Percentiles rank a stretch among this genome's conserved stretches.
These are phyloP conservation scores for Coemansia sp. DNA, from an alignment of 192 early-diverging fungal species.

Conservation along the genomic window DNA sequence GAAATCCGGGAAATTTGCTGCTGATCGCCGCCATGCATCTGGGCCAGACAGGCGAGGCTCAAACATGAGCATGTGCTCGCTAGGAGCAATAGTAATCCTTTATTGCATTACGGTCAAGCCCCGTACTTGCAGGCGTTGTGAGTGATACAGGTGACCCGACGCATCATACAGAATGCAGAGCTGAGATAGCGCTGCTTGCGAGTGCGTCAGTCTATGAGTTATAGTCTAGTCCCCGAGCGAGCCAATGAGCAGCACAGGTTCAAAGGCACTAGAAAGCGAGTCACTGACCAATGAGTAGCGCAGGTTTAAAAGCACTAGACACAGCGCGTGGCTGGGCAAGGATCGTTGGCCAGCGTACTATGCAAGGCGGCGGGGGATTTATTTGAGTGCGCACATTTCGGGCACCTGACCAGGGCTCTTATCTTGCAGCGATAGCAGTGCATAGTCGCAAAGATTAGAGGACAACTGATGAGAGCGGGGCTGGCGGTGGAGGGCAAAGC, in stretches of 20 bases:
- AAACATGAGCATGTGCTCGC: neutral
- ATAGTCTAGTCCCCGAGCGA: neutral
- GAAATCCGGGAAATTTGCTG: neutral
- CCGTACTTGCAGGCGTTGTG: too few species aligned
- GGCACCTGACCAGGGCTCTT: constrained; percentile 5
- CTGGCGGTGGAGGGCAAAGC: neutral
- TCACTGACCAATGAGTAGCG: neutral
- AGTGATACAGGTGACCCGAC: too few species aligned
- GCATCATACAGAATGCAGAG: too few species aligned
- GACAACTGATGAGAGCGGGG: neutral
- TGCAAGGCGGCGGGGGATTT: constrained; percentile 1
- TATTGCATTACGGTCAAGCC: too few species aligned
- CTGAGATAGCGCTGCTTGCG: too few species aligned
- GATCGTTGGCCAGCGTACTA: neutral
- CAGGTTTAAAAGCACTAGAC: neutral
- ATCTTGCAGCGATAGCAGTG: constrained; percentile 6
- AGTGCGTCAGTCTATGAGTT: too few species aligned
- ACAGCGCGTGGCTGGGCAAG: neutral
- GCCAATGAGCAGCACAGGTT: neutral
- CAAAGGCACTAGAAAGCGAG: neutral
- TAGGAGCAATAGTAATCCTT: too few species aligned
- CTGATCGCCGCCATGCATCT: neutral
- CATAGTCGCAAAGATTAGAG: constrained; percentile 1
- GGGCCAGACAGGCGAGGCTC: neutral
- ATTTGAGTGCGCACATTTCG: constrained; percentile 6